Evolutionary conservation across 257 asterid genomes (phyloP), one percentile per base, ranked within the genome.

Genomic region (Henckelia pumila): DNA sequence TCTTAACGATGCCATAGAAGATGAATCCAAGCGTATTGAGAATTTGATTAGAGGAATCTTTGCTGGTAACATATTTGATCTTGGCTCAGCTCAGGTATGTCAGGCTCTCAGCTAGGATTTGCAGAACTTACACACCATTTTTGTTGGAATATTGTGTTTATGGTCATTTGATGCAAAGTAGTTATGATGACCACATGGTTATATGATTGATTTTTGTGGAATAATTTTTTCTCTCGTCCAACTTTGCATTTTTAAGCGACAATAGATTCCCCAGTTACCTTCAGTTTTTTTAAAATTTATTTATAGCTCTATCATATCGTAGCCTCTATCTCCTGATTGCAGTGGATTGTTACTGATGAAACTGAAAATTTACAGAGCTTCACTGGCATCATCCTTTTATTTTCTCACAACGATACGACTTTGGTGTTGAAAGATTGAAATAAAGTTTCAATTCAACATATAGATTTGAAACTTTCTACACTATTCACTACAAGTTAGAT

Each of bases 51-150:
- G 95, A 78, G 99, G 99, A 71, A 83, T 94, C 67, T 88, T 94
- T 85, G 99, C 99, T 11, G 99, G 99, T 63, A 91, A 94, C 79
- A 82, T 94, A 76, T 94, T 94, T 82, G 99, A 91, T 79, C 99
- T 94, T 79, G 99, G 99, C 74, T 91, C 96, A 17, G 97, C 99
- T 64, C 84, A 94, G 96, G 96, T 92, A 80, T 62, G 22, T 69
- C 56, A 49, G 63, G 35, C 32, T 75, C 47, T 74, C 28, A 23
- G 60, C 52, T 64, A 21, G 25, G 11, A 30, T 37, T 59, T 24
- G 20, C 35, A 58, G 57, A 60, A 56, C 58, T 66, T 66, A 25
- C 49, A 30, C 73, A 66, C 66, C 52, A 7, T 49, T 49, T 30
- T 23, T 63, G 23, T 50, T 56, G 55, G 8, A 47, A 47, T 35